Percentiles rank a stretch among this genome's conserved stretches.
phyloP scores from a whole-genome alignment of 306 rosid genomes.

The Gastrolobium bilobum region DNA sequence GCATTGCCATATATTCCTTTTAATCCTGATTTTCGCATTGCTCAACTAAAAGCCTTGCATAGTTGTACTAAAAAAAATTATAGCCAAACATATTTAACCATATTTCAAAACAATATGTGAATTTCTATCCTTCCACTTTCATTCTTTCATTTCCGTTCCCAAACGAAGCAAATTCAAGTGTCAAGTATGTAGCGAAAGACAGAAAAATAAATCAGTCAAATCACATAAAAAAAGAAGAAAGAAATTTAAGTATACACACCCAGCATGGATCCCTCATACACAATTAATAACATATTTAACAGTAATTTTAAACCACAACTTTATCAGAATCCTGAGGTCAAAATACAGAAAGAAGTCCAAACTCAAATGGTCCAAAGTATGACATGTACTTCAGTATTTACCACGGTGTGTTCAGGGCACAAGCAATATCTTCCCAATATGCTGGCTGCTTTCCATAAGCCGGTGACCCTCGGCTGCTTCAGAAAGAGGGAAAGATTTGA shows the following conservation, averaged over 20 bases:
- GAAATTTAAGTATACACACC: background rate
- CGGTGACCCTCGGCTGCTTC: conserved; percentile 85
- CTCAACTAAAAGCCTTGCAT: too few relatives aligned
- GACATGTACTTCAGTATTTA: background rate
- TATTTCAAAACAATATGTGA: too few relatives aligned
- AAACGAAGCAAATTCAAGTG: background rate
- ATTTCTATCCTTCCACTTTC: too few relatives aligned
- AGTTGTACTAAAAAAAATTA: too few relatives aligned
- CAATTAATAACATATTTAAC: background rate
- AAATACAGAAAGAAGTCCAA: conserved; percentile 31
- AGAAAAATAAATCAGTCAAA: background rate
- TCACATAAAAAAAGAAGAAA: conserved; percentile 1
- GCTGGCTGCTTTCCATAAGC: conserved; percentile 79
- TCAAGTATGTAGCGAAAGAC: background rate
- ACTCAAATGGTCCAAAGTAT: conserved; percentile 22
- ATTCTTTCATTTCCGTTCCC: background rate
- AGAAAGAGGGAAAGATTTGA: conserved; percentile 68
- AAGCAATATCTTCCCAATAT: conserved; percentile 89
- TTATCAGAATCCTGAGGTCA: conserved; percentile 14
- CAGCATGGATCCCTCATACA: background rate
- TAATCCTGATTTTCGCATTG: too few relatives aligned
- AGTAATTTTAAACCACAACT: conserved; percentile 4
- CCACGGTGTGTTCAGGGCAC: conserved; percentile 52
- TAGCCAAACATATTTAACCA: too few relatives aligned
- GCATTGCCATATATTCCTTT: too few relatives aligned